Base-by-base conservation (phyloP, 176 grass and related monocot species). In the Zea mays region DNA sequence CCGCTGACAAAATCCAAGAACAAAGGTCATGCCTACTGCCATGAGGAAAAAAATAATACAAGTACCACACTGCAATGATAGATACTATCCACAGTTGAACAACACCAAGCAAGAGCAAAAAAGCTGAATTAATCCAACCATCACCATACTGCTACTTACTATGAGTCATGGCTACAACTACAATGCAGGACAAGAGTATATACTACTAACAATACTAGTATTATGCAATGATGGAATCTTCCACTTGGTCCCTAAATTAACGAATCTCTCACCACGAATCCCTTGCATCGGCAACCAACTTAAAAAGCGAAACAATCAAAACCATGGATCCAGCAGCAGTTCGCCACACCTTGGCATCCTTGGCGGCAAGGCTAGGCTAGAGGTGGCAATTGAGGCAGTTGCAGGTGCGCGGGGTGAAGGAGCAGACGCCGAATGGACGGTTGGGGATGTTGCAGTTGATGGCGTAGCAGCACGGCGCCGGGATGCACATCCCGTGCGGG, bases 391-490 rank as follows among this genome's bases (percentile, higher is more conserved):
- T 88, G 72, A 97, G 65, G 83, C 90, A 97, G 84, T 90, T 97
- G 73, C 93, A 97, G 4, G 85, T 84, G 33, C 77, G 73, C 1
- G 93, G 93, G 4, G 88, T 87, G 74, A 92, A 96, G 67, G 93
- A 89, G 84, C 93, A 96, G 86, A 91, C 88, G 58, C 93, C 93
- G 67, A 96, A 96, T 52, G 93, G 93, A 62, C 89, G 67, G 61
- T 96, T 96, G 7, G 93, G 93, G 41, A 96, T 96, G 71, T 92
- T 92, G 84, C 93, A 96, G 76, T 96, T 96, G 87, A 96, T 92
- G 42, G 93, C 89, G 83, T 96, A 96, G 90, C 93, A 96, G 87
- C 93, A 96, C 11, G 93, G 89, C 73, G 93, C 90, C 67, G 89
- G 93, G 50, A 92, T 72, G 83, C 89, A 96, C 63, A 97, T 42